phyloP scores from a whole-genome alignment of 345 rosid species.

The Eucalyptus cladocalyx region DNA sequence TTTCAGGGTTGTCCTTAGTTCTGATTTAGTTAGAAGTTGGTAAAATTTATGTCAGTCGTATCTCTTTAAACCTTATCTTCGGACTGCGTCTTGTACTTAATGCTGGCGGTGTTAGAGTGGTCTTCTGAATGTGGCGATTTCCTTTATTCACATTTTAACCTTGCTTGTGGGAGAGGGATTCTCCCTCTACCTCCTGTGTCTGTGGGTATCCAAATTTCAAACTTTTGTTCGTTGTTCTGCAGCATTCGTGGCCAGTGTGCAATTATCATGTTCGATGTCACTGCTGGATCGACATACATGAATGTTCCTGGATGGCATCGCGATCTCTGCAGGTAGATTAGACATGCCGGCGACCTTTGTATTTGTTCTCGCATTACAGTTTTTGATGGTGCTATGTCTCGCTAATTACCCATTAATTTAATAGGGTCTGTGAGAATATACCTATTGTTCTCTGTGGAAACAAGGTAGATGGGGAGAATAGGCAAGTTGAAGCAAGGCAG shows the following conservation, averaged over 20 bases:
- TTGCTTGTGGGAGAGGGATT: not conserved
- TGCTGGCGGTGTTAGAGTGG: not conserved
- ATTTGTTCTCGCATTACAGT: too few relatives aligned
- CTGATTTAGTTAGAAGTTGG: not conserved
- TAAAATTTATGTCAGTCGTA: too few relatives aligned
- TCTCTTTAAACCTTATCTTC: not conserved
- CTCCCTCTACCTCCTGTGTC: not conserved
- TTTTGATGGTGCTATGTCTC: too few relatives aligned
- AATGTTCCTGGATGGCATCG: conserved; percentile 82
- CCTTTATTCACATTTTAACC: too few relatives aligned
- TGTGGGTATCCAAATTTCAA: not conserved
- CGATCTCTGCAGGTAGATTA: conserved; percentile 69
- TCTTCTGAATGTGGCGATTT: not conserved
- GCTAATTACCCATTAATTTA: too few relatives aligned
- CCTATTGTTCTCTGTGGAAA: too few relatives aligned
- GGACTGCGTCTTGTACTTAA: not conserved
- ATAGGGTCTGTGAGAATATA: too few relatives aligned
- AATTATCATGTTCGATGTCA: conserved; percentile 90
- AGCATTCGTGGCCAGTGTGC: conserved; percentile 97
- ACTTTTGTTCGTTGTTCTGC: not conserved
- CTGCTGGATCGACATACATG: conserved; percentile 75
- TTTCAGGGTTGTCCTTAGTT: too few relatives aligned
- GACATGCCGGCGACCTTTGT: not conserved
- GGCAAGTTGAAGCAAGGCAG: too few relatives aligned
- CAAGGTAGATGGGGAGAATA: too few relatives aligned